These are phyloP conservation scores for Postia placenta DNA, from an alignment of 768 basidiomycete species.

Conservation along the genomic window DNA sequence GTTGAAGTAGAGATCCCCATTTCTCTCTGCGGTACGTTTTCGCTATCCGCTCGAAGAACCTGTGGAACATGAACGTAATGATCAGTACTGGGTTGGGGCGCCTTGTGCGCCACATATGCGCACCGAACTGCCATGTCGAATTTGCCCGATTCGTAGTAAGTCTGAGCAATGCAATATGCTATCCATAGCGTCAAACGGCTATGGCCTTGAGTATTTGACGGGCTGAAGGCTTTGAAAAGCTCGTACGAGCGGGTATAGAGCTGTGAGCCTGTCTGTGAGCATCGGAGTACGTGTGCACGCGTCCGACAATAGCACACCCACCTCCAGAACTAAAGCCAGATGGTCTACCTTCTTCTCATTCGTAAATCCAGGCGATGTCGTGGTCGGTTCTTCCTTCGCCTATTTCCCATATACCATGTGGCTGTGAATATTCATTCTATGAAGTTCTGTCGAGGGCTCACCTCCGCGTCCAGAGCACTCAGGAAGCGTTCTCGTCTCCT, in stretches of 20 bases:
- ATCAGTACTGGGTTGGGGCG: background rate
- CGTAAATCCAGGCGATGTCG: slow-evolving; percentile 60
- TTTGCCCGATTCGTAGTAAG: slow-evolving; percentile 74
- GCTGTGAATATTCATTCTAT: no score
- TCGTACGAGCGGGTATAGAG: slow-evolving; percentile 94
- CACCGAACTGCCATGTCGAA: slow-evolving; percentile 86
- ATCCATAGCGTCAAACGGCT: slow-evolving; percentile 85
- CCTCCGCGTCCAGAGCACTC: slow-evolving; percentile 51
- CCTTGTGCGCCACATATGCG: slow-evolving; percentile 20
- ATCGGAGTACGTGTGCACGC: background rate
- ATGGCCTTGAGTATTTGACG: slow-evolving; percentile 44
- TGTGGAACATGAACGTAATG: slow-evolving; percentile 21
- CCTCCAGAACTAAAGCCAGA: slow-evolving; percentile 76
- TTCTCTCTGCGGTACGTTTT: slow-evolving; percentile 82
- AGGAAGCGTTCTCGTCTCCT: slow-evolving; percentile 64
- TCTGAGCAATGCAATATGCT: slow-evolving; percentile 84
- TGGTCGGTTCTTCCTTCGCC: background rate
- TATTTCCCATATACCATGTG: background rate
- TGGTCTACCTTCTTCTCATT: slow-evolving; percentile 96
- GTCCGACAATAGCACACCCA: slow-evolving; percentile 21
- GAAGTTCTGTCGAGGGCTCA: slow-evolving; percentile 19
- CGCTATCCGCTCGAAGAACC: slow-evolving; percentile 91
- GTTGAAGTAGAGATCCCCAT: slow-evolving; percentile 70
- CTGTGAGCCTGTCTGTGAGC: slow-evolving; percentile 34
- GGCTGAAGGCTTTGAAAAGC: slow-evolving; percentile 74